Evolutionary conservation across 306 rosid genomes (phyloP).

Genomic region (Bauhinia variegata): DNA sequence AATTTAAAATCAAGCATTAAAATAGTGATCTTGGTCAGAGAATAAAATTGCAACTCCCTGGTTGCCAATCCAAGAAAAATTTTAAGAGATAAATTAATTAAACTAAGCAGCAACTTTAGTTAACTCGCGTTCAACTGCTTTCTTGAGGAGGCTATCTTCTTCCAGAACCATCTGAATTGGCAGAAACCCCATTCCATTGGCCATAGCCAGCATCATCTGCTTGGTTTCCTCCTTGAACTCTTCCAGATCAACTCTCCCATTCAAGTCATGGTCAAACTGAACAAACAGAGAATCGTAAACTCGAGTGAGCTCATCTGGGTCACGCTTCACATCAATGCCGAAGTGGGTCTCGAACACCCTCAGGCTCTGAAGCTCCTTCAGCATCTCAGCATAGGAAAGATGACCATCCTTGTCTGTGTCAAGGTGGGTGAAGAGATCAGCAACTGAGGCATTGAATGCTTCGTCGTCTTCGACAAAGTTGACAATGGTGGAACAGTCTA

Average conservation of each 20-base stretch:
- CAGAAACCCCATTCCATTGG: slow-evolving; percentile 50
- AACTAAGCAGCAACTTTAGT: slow-evolving; percentile 23
- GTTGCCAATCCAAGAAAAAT: too few relatives aligned
- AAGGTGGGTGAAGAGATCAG: slow-evolving; percentile 48
- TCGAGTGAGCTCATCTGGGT: slow-evolving; percentile 44
- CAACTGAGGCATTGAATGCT: slow-evolving; percentile 38
- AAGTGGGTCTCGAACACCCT: slow-evolving; percentile 64
- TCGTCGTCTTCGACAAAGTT: slow-evolving; percentile 64
- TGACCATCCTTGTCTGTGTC: slow-evolving; percentile 51
- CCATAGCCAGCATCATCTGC: slow-evolving; percentile 64
- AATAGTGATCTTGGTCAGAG: too few relatives aligned
- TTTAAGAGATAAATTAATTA: too few relatives aligned
- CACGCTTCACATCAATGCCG: slow-evolving; percentile 55
- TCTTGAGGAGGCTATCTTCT: slow-evolving; percentile 51
- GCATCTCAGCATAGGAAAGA: slow-evolving; percentile 61
- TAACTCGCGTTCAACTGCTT: slow-evolving; percentile 52
- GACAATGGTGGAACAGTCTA: slow-evolving; percentile 56
- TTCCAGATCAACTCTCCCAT: slow-evolving; percentile 50
- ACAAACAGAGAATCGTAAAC: slow-evolving; percentile 51
- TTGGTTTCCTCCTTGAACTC: slow-evolving; percentile 62
- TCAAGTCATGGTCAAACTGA: slow-evolving; percentile 57
- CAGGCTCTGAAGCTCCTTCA: slow-evolving; percentile 60
- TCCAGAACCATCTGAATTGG: slow-evolving; percentile 61
- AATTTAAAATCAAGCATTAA: too few relatives aligned
- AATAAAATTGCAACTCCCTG: too few relatives aligned